Conservation (phyloP, 2,329 filamentous ascomycete genomes). For the Paecilomyces sp. region DNA sequence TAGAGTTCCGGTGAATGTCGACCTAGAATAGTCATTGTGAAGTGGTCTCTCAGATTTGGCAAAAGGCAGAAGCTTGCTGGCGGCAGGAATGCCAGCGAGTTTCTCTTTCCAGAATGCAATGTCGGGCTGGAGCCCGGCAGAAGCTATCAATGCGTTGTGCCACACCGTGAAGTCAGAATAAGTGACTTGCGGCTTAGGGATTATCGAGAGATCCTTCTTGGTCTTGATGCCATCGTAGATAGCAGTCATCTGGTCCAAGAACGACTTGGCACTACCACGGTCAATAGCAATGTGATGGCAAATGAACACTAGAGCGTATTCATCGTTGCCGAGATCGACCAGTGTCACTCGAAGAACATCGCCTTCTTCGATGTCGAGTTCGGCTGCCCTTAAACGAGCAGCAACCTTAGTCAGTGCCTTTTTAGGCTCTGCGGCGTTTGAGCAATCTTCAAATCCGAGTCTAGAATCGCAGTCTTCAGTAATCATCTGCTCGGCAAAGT, state of each 20-base stretch:
- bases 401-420: slow-evolving; percentile 7
- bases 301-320: slow-evolving; percentile 11
- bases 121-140: slow-evolving; percentile 6
- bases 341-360: slow-evolving; percentile 13
- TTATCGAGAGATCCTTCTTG: slow-evolving; percentile 5
- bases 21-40: slow-evolving; percentile 7
- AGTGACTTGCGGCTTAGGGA: slow-evolving; percentile 9
- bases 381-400: not conserved
- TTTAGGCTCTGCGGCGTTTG: slow-evolving; percentile 7
- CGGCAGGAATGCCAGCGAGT: slow-evolving; percentile 6
- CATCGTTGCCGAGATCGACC: slow-evolving; percentile 10
- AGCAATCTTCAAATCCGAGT: slow-evolving; percentile 11
- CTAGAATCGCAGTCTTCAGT: slow-evolving; percentile 8
- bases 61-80: slow-evolving; percentile 10
- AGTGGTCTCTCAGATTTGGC: slow-evolving; percentile 7
- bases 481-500: slow-evolving; percentile 15
- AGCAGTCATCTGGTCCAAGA: slow-evolving; percentile 11
- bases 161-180: slow-evolving; percentile 17
- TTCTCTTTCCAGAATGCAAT: slow-evolving; percentile 11
- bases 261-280: slow-evolving; percentile 12
- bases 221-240: slow-evolving; percentile 14
- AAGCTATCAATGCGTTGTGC: slow-evolving; percentile 13
- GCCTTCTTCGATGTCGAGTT: slow-evolving; percentile 15
- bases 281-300: slow-evolving; percentile 16
- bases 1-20: slow-evolving; percentile 9